These are phyloP conservation scores for Alisma plantagoaquatica DNA, from an alignment of 106 monocot species.

Conservation along the genomic window DNA sequence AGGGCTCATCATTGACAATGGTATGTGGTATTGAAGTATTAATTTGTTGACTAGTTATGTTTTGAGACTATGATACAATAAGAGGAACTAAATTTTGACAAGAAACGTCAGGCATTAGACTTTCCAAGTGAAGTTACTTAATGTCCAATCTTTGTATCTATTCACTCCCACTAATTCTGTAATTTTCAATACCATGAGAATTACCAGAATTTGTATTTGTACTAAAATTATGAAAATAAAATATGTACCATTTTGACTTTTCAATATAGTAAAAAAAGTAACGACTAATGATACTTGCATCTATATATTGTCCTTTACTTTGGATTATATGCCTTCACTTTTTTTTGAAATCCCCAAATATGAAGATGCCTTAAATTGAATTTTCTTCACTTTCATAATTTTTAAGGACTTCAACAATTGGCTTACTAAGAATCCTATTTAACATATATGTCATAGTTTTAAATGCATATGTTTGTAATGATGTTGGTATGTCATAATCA, in stretches of 20 bases:
- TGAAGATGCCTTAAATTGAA: background rate
- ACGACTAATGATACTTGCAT: background rate
- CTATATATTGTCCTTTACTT: background rate
- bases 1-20: background rate
- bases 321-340: background rate
- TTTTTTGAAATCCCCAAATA: background rate
- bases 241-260: background rate
- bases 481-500: background rate
- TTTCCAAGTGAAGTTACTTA: background rate
- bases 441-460: background rate
- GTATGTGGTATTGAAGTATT: background rate
- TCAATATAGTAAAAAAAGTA: background rate
- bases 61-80: background rate
- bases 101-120: background rate
- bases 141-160: background rate
- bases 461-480: background rate
- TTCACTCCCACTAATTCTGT: background rate
- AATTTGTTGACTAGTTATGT: background rate
- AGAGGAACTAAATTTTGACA: background rate
- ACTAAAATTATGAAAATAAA: background rate
- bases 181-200: background rate
- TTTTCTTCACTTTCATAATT: slow-evolving; percentile 1
- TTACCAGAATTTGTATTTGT: background rate
- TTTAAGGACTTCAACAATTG: background rate
- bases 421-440: background rate